Evolutionary conservation across 192 early-diverging fungal species (phyloP), one percentile per base, ranked within the genome.

Genomic region (Backusella morwellensis): DNA sequence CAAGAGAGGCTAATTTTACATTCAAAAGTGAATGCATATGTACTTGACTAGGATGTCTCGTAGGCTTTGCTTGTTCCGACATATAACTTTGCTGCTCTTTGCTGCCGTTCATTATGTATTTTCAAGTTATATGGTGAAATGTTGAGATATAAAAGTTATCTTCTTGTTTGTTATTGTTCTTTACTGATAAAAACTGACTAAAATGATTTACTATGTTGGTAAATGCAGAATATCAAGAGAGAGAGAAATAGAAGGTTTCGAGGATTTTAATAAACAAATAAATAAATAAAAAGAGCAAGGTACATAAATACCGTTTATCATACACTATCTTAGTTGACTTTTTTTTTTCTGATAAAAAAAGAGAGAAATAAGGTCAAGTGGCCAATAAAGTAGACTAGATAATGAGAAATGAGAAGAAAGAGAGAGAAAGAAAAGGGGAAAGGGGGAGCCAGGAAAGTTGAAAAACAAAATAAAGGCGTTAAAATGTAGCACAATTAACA

Each of bases 11-110:
- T 29, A 72, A 34, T 50, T 72, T 72, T 17, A 72, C 70, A 40
- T 72, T 72, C 40, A 72, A 50, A 32, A 72, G 70, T 3, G 70
- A 72, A 44, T 72, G 70, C 70, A 72, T 72, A 72, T 72, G 42
- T 15, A 29, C 23, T 44, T 72, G 70, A 26, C 38, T 70, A 26
- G 68, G 21, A 14, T 50, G 40, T 72, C 29, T 72, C 47, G 36
- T 21, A 41, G 38, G 70, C 23, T 71, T 71, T 47, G 23, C 21
- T 47, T 50, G 47, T 50, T 50, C 47, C 47, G 19, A 50, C 47
- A 50, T 50, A 50, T 29, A 26, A 29, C 26, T 29, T 12, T 23
- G 23, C 29, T 29, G 56, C 26, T 63, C 56, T 63, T 29, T 63
- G 56, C 29, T 63, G 21, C 56, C 23, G 23, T 29, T 26, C 56